Percentiles rank a stretch among this genome's conserved stretches.
Conservation (phyloP, 1,284 basidiomycete genomes). For the Marasmius fiardii region DNA sequence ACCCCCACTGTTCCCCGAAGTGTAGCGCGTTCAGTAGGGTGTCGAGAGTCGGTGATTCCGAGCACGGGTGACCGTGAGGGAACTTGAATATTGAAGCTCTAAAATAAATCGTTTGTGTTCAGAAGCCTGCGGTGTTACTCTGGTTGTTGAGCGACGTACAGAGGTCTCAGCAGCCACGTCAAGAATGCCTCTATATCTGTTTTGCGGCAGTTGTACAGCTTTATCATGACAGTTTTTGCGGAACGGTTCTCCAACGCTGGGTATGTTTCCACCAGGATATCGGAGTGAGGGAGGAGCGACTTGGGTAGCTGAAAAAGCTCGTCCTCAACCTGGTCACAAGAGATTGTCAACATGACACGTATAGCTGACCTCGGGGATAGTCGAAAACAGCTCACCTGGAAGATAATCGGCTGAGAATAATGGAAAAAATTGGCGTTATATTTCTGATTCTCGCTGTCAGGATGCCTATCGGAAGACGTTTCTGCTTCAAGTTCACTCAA, state of each 20-base stretch:
- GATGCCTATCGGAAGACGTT: no score
- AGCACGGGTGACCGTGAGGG: background rate
- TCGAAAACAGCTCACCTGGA: background rate
- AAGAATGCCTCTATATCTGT: background rate
- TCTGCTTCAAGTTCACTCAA: no score
- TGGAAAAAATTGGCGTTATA: background rate
- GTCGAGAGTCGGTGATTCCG: background rate
- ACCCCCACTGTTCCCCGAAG: background rate
- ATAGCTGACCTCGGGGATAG: no score
- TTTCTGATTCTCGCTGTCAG: background rate
- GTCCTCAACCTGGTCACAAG: background rate
- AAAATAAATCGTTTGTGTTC: no score
- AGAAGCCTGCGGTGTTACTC: no score
- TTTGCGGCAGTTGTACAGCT: background rate
- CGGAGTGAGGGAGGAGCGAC: background rate
- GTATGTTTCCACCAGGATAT: background rate
- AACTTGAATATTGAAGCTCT: no score
- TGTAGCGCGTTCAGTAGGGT: background rate
- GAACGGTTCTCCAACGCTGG: background rate
- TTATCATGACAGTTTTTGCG: background rate
- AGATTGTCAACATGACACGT: background rate
- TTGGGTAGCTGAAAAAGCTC: slow-evolving; percentile 3
- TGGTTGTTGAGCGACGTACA: background rate
- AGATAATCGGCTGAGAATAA: background rate
- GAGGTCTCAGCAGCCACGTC: background rate